Conservation (phyloP, 768 basidiomycete species). For the Lactarius trivialis region DNA sequence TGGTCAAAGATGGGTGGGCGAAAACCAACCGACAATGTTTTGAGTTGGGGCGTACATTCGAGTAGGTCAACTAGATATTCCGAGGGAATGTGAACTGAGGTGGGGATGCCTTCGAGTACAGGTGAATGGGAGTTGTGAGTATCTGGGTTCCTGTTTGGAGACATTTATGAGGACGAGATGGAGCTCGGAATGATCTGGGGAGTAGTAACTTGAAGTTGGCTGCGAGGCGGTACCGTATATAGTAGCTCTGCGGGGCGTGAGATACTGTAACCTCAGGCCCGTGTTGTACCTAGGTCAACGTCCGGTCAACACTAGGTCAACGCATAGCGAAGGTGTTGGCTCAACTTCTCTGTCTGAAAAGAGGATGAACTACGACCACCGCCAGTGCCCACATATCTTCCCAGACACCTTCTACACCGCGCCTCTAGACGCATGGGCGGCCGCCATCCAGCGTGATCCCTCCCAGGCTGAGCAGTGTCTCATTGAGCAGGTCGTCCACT, state of each 20-base stretch:
- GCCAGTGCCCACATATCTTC: neutral
- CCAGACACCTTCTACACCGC: conserved; percentile 10
- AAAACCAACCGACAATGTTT: neutral
- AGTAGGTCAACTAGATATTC: neutral
- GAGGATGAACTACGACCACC: neutral
- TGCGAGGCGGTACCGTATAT: too few species aligned
- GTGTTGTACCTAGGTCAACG: too few species aligned
- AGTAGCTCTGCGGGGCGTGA: too few species aligned
- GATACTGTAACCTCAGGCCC: too few species aligned
- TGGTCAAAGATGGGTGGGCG: too few species aligned
- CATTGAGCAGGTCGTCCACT: conserved; percentile 20
- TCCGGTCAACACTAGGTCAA: too few species aligned
- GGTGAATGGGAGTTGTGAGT: neutral
- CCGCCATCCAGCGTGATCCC: conserved; percentile 8
- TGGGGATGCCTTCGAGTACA: neutral
- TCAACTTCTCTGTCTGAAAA: neutral
- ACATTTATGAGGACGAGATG: neutral
- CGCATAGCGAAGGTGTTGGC: too few species aligned
- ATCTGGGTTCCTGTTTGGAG: neutral
- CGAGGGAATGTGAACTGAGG: neutral
- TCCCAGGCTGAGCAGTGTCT: conserved; percentile 5
- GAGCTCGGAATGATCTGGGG: neutral
- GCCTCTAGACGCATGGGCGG: conserved; percentile 17
- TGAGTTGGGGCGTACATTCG: neutral
- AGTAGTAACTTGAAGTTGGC: too few species aligned